phyloP scores from a whole-genome alignment of 768 basidiomycete genomes.

The Leccinum boreale region DNA sequence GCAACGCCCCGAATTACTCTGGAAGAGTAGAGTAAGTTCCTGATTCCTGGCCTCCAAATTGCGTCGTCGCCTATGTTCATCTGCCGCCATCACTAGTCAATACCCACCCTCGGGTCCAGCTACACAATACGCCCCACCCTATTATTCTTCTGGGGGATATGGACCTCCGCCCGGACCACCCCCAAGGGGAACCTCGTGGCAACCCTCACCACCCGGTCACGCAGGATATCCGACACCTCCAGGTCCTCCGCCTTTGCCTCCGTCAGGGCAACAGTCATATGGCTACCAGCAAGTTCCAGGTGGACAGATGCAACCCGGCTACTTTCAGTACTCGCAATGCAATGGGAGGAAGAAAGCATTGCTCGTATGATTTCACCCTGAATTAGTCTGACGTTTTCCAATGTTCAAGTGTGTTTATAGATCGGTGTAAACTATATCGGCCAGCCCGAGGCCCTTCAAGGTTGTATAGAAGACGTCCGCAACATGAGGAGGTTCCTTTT shows the following conservation, averaged over 20 bases:
- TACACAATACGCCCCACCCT: constrained; percentile 2
- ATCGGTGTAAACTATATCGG: constrained; percentile 89
- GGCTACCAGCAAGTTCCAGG: constrained; percentile 54
- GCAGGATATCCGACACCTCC: constrained; percentile 15
- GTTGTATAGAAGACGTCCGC: constrained; percentile 88
- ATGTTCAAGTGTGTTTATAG: constrained; percentile 34
- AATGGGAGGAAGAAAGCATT: constrained; percentile 86
- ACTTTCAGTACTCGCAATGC: constrained; percentile 88
- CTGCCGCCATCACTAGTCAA: constrained; percentile 29
- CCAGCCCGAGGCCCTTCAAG: constrained; percentile 60
- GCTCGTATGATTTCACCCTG: constrained; percentile 49
- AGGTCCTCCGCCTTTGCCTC: constrained; percentile 50
- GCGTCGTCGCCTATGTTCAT: neutral
- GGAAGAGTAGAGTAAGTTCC: constrained; percentile 13
- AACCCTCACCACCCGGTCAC: neutral
- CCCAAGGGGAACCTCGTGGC: constrained; percentile 6
- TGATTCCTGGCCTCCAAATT: neutral
- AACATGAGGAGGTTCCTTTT: constrained; percentile 75
- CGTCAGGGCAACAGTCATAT: constrained; percentile 56
- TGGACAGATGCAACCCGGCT: constrained; percentile 51
- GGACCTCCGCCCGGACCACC: constrained; percentile 15
- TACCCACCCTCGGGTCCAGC: constrained; percentile 29
- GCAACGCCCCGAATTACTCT: neutral
- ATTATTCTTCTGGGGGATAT: constrained; percentile 12
- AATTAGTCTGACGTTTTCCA: neutral